A percentile compares a stretch with the other conserved stretches of the same genome.
Evolutionary conservation across 768 basidiomycete genomes (phyloP).

Genomic region (Pholiota microspora): DNA sequence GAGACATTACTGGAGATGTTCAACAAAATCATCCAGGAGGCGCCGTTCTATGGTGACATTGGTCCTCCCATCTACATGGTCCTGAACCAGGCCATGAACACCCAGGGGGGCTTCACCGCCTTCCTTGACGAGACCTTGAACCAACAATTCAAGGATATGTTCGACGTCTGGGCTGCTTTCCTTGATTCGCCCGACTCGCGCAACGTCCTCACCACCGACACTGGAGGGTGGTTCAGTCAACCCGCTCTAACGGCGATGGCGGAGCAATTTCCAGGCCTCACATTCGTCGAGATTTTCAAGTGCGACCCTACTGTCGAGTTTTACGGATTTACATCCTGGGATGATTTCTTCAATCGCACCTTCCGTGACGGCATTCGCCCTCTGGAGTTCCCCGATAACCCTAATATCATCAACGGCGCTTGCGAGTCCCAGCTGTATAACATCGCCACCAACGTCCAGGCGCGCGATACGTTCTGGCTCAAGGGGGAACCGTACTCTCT

Average conservation of each 20-base stretch:
- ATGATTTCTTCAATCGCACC: slow-evolving; percentile 52
- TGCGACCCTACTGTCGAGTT: slow-evolving; percentile 38
- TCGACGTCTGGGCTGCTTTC: slow-evolving; percentile 48
- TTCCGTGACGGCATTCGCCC: slow-evolving; percentile 42
- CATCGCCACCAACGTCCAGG: slow-evolving; percentile 36
- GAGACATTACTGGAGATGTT: too few relatives aligned
- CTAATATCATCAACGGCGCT: slow-evolving; percentile 41
- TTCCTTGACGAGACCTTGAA: slow-evolving; percentile 48
- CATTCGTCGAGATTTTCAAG: slow-evolving; percentile 33
- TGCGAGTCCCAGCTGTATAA: slow-evolving; percentile 55
- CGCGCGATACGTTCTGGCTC: slow-evolving; percentile 53
- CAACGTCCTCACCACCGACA: slow-evolving; percentile 33
- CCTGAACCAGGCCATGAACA: slow-evolving; percentile 39
- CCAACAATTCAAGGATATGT: slow-evolving; percentile 23
- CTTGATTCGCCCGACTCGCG: slow-evolving; percentile 42
- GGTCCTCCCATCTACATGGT: slow-evolving; percentile 48
- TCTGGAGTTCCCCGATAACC: slow-evolving; percentile 23
- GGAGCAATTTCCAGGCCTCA: neutral
- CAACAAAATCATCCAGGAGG: too few relatives aligned
- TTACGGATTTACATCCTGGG: slow-evolving; percentile 49
- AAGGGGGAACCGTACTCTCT: slow-evolving; percentile 64
- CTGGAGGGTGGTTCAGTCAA: slow-evolving; percentile 47
- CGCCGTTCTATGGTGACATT: too few relatives aligned
- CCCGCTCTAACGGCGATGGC: neutral
- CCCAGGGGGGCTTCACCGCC: slow-evolving; percentile 24